Base-by-base conservation (phyloP, 148 eudicot species). In the Silene conica region DNA sequence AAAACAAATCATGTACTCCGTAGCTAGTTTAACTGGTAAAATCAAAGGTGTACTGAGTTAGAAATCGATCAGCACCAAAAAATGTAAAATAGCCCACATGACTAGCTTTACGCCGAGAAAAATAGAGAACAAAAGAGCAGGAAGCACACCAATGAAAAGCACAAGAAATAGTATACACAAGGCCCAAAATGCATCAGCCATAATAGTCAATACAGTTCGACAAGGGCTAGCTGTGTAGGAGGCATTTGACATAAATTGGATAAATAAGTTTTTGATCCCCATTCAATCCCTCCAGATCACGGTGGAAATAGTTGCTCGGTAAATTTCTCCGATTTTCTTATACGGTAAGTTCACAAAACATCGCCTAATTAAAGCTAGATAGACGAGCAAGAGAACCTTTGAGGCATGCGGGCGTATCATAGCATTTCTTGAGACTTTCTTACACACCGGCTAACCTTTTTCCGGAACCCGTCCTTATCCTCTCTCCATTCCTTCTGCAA, bases 401-500 rank as follows among this genome's bases (percentile, higher is more conserved):
- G 14, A 46, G 21, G 43, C 71, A 54, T 8, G 50, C 28, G 23
- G 57, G 48, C 11, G 58, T 43, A 71, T 83, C 86, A 83, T 34
- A 83, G 69, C 79, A 80, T 77, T 78, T 84, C 87, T 71, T 84
- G 87, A 11, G 87, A 84, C 69, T 72, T 81, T 48, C 87, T 82
- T 8, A 84, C 85, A 41, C 87, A 84, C 6, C 87, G 87, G 48
- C 87, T 72, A 70, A 84, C 79, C 74, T 74, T 84, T 73, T 73
- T 76, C 59, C 80, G 77, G 75, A 84, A 84, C 12, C 77, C 87
- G 15, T 82, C 83, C 67, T 28, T 79, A 43, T 82, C 83, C 41
- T 84, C 87, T 71, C 87, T 82, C 87, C 87, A 84, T 79, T 82
- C 77, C 68, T 82, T 84, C 87, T 84, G 85, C 83, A 80, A 72